phyloP scores from a whole-genome alignment of 306 rosid genomes.

The Coriaria nepalensis region DNA sequence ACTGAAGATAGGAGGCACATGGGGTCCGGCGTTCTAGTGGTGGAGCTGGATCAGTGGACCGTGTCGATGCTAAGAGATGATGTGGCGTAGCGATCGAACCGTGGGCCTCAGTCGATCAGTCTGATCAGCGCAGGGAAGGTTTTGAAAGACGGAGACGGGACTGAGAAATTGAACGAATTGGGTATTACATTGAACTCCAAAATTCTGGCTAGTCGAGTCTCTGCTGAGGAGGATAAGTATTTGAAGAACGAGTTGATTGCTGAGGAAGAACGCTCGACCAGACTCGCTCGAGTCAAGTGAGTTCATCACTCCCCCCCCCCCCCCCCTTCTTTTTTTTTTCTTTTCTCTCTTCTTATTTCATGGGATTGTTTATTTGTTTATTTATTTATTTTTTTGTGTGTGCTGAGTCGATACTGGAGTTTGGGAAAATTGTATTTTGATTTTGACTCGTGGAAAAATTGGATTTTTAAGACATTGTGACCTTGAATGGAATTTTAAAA shows the following conservation, averaged over 20 bases:
- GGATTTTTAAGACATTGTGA: too few species aligned
- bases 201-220: slow-evolving; percentile 42
- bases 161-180: slow-evolving; percentile 36
- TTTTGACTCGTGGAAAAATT: too few species aligned
- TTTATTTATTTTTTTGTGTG: too few species aligned
- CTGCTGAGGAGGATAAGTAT: slow-evolving; percentile 34
- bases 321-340: neutral
- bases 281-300: slow-evolving; percentile 65
- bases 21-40: slow-evolving; percentile 78
- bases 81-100: slow-evolving; percentile 56
- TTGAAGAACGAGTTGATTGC: slow-evolving; percentile 43
- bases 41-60: slow-evolving; percentile 56
- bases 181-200: slow-evolving; percentile 65
- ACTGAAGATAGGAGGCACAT: slow-evolving; percentile 70
- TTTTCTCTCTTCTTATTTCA: neutral
- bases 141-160: slow-evolving; percentile 48
- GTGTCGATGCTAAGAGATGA: slow-evolving; percentile 46
- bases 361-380: slow-evolving; percentile 1
- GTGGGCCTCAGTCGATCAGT: slow-evolving; percentile 41
- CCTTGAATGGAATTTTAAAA: too few species aligned
- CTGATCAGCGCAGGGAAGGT: slow-evolving; percentile 66
- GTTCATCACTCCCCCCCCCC: slow-evolving; percentile 2
- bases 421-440: too few species aligned
- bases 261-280: slow-evolving; percentile 54
- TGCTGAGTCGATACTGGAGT: too few species aligned